These are phyloP conservation scores for Zygosaccharomyces kombuchaensis DNA, from an alignment of 805 yeast genomes.

Conservation along the genomic window DNA sequence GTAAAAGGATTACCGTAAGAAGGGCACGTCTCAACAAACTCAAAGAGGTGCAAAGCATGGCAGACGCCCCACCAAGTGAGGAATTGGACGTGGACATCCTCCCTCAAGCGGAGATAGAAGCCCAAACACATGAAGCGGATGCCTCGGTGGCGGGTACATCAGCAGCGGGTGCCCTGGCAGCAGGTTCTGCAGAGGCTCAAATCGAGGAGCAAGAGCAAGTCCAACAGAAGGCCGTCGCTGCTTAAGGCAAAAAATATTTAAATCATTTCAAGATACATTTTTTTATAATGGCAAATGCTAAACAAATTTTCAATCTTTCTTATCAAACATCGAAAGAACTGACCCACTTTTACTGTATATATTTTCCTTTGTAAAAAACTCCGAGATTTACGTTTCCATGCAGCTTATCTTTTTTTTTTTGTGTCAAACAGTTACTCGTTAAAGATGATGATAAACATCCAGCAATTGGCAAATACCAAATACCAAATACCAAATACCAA, in stretches of 20 bases:
- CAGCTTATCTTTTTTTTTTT: background rate
- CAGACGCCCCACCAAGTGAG: conserved; percentile 15
- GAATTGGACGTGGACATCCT: conserved; percentile 1
- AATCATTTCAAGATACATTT: background rate
- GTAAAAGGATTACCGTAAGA: conserved; percentile 35
- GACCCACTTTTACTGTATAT: too few species aligned
- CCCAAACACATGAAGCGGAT: background rate
- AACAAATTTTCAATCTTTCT: background rate
- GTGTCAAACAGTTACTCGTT: background rate
- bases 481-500: too few species aligned
- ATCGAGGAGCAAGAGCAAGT: background rate
- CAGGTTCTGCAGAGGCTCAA: background rate
- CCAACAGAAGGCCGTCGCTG: background rate
- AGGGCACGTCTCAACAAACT: conserved; percentile 43
- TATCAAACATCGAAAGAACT: background rate
- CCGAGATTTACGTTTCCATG: conserved; percentile 1
- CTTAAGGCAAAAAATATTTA: background rate
- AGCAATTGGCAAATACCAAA: background rate
- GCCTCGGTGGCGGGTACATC: background rate
- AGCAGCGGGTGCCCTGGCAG: too few species aligned
- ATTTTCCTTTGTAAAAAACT: background rate
- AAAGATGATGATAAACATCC: background rate
- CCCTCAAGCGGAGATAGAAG: background rate
- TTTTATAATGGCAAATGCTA: background rate
- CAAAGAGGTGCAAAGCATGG: conserved; percentile 42